A percentile compares a stretch with the other conserved stretches of the same genome.
These are phyloP conservation scores for Aspergillus funiculosus DNA, from an alignment of 495 filamentous ascomycete species.

Conservation along the genomic window DNA sequence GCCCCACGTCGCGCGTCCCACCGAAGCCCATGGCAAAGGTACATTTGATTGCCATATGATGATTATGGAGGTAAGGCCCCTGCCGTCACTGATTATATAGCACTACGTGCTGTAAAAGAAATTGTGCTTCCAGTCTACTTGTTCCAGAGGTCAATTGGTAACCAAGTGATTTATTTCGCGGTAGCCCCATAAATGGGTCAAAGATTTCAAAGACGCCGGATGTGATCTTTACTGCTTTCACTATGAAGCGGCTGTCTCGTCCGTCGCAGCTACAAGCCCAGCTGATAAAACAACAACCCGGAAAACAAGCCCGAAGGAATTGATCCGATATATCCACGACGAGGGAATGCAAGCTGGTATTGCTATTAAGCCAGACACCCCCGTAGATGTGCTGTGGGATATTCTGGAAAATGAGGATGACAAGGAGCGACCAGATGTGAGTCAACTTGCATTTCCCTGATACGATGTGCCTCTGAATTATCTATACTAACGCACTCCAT, in stretches of 20 bases:
- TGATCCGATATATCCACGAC: constrained; percentile 87
- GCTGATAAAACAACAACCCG: constrained; percentile 54
- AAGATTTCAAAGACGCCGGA: constrained; percentile 85
- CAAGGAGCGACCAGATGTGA: constrained; percentile 83
- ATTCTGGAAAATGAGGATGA: constrained; percentile 66
- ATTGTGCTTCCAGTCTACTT: too few species aligned
- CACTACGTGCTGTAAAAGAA: too few species aligned
- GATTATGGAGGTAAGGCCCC: constrained; percentile 83
- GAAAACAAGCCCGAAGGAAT: constrained; percentile 71
- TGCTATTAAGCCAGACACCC: constrained; percentile 89
- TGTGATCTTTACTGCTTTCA: constrained; percentile 99
- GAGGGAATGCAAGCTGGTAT: constrained; percentile 86
- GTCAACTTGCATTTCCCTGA: constrained; percentile 26
- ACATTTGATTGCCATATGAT: constrained; percentile 99
- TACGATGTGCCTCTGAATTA: neutral
- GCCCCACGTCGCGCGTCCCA: constrained; percentile 64
- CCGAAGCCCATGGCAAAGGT: constrained; percentile 58
- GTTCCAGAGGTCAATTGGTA: too few species aligned
- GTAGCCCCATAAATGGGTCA: constrained; percentile 96
- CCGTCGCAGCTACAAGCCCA: constrained; percentile 75
- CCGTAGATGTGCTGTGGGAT: constrained; percentile 85
- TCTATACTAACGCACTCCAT: neutral
- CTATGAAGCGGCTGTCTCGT: constrained; percentile 89
- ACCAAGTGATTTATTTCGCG: neutral
- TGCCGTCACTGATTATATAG: neutral